Evolutionary conservation across 106 monocot genomes (phyloP).

Genomic region (Dactylorhiza incarnata): DNA sequence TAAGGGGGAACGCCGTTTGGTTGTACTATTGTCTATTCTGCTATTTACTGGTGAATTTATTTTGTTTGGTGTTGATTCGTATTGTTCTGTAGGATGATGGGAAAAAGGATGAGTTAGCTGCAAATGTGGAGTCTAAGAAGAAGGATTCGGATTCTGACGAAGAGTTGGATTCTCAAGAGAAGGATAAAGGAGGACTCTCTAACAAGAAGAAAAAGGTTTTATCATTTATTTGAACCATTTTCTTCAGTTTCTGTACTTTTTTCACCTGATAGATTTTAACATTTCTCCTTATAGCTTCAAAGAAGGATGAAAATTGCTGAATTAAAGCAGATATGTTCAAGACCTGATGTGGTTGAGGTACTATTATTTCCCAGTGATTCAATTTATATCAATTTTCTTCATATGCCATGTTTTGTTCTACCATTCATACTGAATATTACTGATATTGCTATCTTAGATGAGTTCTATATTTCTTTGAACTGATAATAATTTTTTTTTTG

Average conservation of each 20-base stretch:
- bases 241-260: neutral
- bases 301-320: constrained; percentile 99
- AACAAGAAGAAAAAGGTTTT: constrained; percentile 98
- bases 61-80: neutral
- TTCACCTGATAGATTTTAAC: neutral
- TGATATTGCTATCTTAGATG: neutral
- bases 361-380: neutral
- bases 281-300: constrained; percentile 49
- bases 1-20: constrained; percentile 13
- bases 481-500: neutral
- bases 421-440: neutral
- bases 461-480: neutral
- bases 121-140: constrained; percentile 43
- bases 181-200: constrained; percentile 67
- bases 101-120: constrained; percentile 47
- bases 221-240: neutral
- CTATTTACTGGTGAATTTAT: neutral
- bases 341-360: constrained; percentile 99
- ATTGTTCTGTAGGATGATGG: constrained; percentile 42
- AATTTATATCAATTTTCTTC: neutral
- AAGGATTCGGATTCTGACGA: constrained; percentile 84
- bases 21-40: neutral
- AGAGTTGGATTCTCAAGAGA: constrained; percentile 60
- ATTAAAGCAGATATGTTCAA: constrained; percentile 82
- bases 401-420: neutral